Base-by-base conservation (phyloP, 176 grass and related monocot genomes). In the Poa annua region DNA sequence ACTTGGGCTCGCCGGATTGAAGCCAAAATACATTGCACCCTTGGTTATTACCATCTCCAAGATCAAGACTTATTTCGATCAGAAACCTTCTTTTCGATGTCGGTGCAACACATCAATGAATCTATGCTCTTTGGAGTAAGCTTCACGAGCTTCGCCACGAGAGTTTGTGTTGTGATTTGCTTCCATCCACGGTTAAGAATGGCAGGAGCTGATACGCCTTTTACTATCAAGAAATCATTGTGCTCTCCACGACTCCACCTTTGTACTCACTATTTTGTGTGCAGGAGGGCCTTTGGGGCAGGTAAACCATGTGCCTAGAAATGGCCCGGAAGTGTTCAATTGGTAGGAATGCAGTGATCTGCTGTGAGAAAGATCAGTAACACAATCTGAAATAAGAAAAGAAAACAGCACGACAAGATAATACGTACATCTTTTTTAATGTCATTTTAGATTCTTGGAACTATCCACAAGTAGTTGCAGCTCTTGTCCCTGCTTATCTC, bases 241-340 rank as follows among this genome's bases (percentile, higher is more conserved):
- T 51, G 11, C 32, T 50, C 48, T 50, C 36, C 68, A 75, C 20
- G 32, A 16, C 48, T 50, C 36, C 68, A 75, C 20, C 80, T 74
- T 57, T 65, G 45, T 56, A 29, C 29, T 29, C 29, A 29, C 29
- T 29, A 55, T 77, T 35, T 72, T 44, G 32, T 62, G 71, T 19
- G 15, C 41, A 78, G 22, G 51, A 69, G 16, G 76, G 66, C 44
- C 75, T 84, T 79, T 74, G 24, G 53, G 65, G 34, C 35, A 80
- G 81, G 38, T 75, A 75, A 66, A 84, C 75, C 50, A 80, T 67
- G 67, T 80, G 69, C 36, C 24, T 5, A 73, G 19, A 79, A 83
- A 64, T 14, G 2, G 9, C 25, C 36, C 57, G 63, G 6, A 56
- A 10, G 50, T 10, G 50, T 22, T 62, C 56, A 57, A 75, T 78